Percentiles rank a stretch among this genome's conserved stretches.
phyloP scores from a whole-genome alignment of 768 basidiomycete genomes.

The Mycena vulgaris region DNA sequence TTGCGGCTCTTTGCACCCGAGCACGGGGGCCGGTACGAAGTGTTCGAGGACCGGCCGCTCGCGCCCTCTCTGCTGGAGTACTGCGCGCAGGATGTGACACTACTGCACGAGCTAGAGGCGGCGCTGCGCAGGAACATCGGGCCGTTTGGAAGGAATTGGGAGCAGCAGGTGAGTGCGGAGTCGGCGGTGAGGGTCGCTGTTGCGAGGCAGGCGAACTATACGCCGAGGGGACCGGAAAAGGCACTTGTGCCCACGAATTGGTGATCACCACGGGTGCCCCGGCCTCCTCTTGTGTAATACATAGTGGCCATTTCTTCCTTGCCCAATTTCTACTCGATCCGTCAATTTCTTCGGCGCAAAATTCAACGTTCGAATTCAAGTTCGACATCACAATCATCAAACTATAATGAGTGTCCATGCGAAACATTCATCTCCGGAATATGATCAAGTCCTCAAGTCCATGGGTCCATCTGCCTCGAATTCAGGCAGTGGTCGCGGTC shows the following conservation, averaged over 20 bases:
- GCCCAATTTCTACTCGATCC: not conserved
- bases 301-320: not conserved
- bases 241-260: constrained; percentile 29
- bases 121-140: constrained; percentile 17
- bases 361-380: not conserved
- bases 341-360: not conserved
- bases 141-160: constrained; percentile 15
- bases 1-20: constrained; percentile 49
- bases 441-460: too few species aligned
- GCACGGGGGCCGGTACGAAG: constrained; percentile 43
- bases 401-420: not conserved
- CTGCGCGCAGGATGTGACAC: constrained; percentile 49
- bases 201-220: constrained; percentile 19
- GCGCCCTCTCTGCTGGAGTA: constrained; percentile 43
- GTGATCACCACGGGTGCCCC: too few species aligned
- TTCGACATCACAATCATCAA: not conserved
- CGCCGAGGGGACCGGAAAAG: constrained; percentile 19
- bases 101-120: constrained; percentile 45
- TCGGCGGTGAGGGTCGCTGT: constrained; percentile 25
- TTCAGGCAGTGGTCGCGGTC: constrained; percentile 32
- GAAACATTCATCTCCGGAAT: too few species aligned
- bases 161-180: constrained; percentile 10
- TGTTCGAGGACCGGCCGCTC: constrained; percentile 49
- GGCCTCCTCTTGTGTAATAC: too few species aligned
- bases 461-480: too few species aligned